Conservation (phyloP, 2,329 filamentous ascomycete genomes). For the Phialemoniopsis sp. region DNA sequence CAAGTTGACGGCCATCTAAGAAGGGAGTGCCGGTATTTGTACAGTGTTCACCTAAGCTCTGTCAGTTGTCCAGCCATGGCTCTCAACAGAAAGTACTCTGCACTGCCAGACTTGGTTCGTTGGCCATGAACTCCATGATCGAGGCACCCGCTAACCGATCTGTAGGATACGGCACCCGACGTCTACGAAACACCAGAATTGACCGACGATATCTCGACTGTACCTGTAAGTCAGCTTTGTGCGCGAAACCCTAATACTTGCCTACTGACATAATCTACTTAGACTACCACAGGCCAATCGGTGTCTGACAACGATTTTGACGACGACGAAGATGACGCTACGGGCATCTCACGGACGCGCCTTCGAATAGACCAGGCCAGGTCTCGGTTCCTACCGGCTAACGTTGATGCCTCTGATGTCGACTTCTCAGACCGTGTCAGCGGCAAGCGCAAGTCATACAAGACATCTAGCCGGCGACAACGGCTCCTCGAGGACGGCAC, state of each 20-base stretch:
- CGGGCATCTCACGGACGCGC: conserved; percentile 70
- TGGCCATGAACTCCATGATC: no score
- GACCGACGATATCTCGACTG: conserved; percentile 83
- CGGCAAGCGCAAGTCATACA: conserved; percentile 80
- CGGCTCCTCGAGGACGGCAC: conserved; percentile 56
- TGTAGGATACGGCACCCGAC: conserved; percentile 83
- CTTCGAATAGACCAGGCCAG: conserved; percentile 78
- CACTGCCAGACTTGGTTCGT: conserved; percentile 69
- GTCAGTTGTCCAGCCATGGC: conserved; percentile 47
- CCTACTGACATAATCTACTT: no score
- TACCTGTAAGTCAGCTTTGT: conserved; percentile 66
- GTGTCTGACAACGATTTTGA: conserved; percentile 60
- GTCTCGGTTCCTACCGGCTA: conserved; percentile 69
- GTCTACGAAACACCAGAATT: conserved; percentile 96
- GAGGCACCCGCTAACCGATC: conserved; percentile 11
- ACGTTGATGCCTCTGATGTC: conserved; percentile 71
- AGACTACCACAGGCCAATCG: conserved; percentile 53
- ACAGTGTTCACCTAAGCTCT: no score
- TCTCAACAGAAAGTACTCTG: conserved; percentile 76
- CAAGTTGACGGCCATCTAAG: no score
- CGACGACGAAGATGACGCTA: conserved; percentile 55
- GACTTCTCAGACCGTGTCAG: conserved; percentile 90
- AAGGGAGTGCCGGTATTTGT: no score
- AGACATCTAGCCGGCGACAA: conserved; percentile 64
- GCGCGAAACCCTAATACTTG: no score